These are phyloP conservation scores for Actinomortierella ambigua DNA, from an alignment of 371 early-diverging fungal species.

Conservation along the genomic window DNA sequence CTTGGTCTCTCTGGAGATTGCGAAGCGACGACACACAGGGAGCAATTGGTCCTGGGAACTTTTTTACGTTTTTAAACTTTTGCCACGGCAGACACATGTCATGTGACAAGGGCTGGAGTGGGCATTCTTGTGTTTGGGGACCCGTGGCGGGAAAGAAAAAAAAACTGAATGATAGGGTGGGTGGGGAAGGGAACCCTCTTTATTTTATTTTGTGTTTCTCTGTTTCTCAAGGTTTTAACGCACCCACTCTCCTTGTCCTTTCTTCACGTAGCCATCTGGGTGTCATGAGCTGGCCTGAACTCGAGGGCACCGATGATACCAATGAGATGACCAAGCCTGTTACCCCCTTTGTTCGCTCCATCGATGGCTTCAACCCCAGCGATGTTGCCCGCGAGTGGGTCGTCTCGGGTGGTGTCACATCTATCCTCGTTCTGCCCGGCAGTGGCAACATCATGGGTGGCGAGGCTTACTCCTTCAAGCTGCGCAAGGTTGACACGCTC, in stretches of 20 bases:
- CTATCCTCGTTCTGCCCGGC: conserved; percentile 78
- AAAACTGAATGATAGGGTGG: background rate
- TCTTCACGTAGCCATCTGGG: conserved; percentile 58
- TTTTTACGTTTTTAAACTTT: too few species aligned
- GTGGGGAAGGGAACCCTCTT: background rate
- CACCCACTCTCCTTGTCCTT: background rate
- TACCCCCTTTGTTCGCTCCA: conserved; percentile 66
- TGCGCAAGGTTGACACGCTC: conserved; percentile 60
- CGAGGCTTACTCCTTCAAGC: conserved; percentile 74
- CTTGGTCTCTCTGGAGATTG: background rate
- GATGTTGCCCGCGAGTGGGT: conserved; percentile 72
- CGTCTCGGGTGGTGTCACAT: conserved; percentile 81
- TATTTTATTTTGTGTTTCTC: background rate
- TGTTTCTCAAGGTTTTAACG: background rate
- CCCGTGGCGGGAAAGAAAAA: too few species aligned
- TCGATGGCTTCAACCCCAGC: conserved; percentile 67
- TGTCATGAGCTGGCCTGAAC: conserved; percentile 61
- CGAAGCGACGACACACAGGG: too few species aligned
- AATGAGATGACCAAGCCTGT: conserved; percentile 76
- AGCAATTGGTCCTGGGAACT: too few species aligned
- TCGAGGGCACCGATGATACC: conserved; percentile 60
- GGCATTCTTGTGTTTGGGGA: too few species aligned
- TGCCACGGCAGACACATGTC: too few species aligned
- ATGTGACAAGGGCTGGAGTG: too few species aligned
- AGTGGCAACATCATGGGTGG: conserved; percentile 84